Base-by-base conservation (phyloP, 2,329 filamentous ascomycete species). In the Cladophialophora bantiana region DNA sequence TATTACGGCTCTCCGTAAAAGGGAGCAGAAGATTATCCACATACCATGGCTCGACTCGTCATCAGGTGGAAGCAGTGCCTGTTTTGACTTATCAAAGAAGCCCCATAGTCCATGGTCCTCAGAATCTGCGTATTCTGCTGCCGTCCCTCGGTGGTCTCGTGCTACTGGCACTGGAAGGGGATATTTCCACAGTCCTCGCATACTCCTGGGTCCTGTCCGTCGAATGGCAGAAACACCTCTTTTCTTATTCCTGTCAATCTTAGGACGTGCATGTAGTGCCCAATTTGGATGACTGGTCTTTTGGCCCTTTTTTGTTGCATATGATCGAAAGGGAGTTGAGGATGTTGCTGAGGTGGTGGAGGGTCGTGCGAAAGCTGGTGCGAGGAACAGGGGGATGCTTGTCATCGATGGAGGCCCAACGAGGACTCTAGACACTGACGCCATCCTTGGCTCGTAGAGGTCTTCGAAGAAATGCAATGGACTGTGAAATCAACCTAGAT, bases 31-130 rank as follows among this genome's bases (percentile, higher is more conserved):
- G 20, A 26, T 10, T 26, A 7, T 20, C 12, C 40, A 18, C 80
- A 70, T 78, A 87, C 86, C 95, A 78, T 95, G 90, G 70, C 86
- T 82, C 58, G 83, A 77, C 64, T 91, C 88, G 72, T 94, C 89
- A 40, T 88, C 84, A 4, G 94, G 93, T 7, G 89, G 89, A 73
- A 85, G 85, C 74, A 97, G 78, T n/a, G 89, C 80, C 74, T 88
- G 86, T 70, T 87, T 86, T 70, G 89, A 85, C 69, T 84, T 84
- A 74, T 89, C 88, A 80, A 99, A 98, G 81, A 99, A 99, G 0
- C 87, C 90, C 90, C 92, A 98, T 10, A 99, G 88, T 35, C 93
- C 94, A 79, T 99, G 95, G 71, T 94, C 81, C 34, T 88, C 84
- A 76, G 93, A 89, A 38, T 83, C 85, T 66, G 80, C 77, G 55